Percentiles rank a stretch among this genome's conserved stretches.
These are phyloP conservation scores for Picochlorum sp. DNA, from an alignment of 139 green algal genomes.

Conservation along the genomic window DNA sequence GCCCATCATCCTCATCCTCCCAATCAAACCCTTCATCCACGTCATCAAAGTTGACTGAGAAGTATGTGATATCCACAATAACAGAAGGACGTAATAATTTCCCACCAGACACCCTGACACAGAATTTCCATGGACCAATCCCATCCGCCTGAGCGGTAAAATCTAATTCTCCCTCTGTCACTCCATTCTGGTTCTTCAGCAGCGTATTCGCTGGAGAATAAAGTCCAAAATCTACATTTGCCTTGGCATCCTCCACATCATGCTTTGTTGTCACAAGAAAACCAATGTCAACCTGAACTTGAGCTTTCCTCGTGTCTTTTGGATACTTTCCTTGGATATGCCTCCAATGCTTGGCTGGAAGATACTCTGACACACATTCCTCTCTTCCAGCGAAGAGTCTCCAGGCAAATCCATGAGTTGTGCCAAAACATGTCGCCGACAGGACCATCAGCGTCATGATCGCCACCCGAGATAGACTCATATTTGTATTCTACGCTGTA, in stretches of 20 bases:
- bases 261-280: constrained; percentile 31
- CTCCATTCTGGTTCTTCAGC: constrained; percentile 17
- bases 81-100: constrained; percentile 32
- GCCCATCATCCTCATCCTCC: constrained; percentile 1
- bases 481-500: no score
- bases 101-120: constrained; percentile 28
- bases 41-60: constrained; percentile 29
- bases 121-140: constrained; percentile 26
- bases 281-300: constrained; percentile 18
- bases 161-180: constrained; percentile 24
- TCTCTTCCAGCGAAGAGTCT: constrained; percentile 32
- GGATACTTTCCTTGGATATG: constrained; percentile 17
- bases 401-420: constrained; percentile 11
- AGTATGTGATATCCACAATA: constrained; percentile 31
- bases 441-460: background rate
- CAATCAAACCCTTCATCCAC: constrained; percentile 3
- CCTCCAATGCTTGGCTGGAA: constrained; percentile 27
- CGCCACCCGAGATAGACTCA: background rate
- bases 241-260: constrained; percentile 27
- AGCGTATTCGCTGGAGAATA: constrained; percentile 17
- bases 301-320: constrained; percentile 7
- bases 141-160: background rate
- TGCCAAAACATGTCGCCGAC: background rate
- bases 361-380: constrained; percentile 28
- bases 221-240: constrained; percentile 22